phyloP scores from a whole-genome alignment of 2,329 filamentous ascomycete species.

The Xylaria digitata region DNA sequence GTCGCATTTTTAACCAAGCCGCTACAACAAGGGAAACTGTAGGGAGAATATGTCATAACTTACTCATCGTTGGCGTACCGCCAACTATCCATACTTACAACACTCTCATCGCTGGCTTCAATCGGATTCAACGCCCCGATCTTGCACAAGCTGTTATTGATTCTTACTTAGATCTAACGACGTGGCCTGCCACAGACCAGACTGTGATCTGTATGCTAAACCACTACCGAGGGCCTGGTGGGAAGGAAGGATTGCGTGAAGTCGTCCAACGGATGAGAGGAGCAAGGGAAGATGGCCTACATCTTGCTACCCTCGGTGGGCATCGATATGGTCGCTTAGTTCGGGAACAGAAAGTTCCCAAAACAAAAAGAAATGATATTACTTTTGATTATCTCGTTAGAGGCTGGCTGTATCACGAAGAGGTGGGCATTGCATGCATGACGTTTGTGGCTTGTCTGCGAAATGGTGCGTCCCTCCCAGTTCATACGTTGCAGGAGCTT shows the following conservation, averaged over 20 bases:
- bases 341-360: slow-evolving; percentile 50
- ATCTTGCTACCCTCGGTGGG: slow-evolving; percentile 43
- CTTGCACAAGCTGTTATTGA: slow-evolving; percentile 66
- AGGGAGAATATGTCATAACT: slow-evolving; percentile 71
- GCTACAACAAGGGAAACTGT: slow-evolving; percentile 47
- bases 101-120: slow-evolving; percentile 74
- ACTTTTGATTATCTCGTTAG: slow-evolving; percentile 60
- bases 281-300: slow-evolving; percentile 48
- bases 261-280: slow-evolving; percentile 60
- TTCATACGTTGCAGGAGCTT: slow-evolving; percentile 45
- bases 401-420: slow-evolving; percentile 60
- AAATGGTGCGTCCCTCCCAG: slow-evolving; percentile 37
- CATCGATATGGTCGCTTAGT: slow-evolving; percentile 39
- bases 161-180: slow-evolving; percentile 59
- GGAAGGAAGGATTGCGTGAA: slow-evolving; percentile 58
- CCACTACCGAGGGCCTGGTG: slow-evolving; percentile 59
- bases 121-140: slow-evolving; percentile 59
- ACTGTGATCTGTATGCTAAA: slow-evolving; percentile 63
- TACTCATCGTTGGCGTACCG: slow-evolving; percentile 70
- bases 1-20: slow-evolving; percentile 46
- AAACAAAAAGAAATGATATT: slow-evolving; percentile 52
- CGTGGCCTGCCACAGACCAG: slow-evolving; percentile 60
- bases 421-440: slow-evolving; percentile 45
- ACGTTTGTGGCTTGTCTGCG: slow-evolving; percentile 47
- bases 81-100: slow-evolving; percentile 79